These are phyloP conservation scores for Coniella lustricola DNA, from an alignment of 2,329 filamentous ascomycete genomes.

Conservation along the genomic window DNA sequence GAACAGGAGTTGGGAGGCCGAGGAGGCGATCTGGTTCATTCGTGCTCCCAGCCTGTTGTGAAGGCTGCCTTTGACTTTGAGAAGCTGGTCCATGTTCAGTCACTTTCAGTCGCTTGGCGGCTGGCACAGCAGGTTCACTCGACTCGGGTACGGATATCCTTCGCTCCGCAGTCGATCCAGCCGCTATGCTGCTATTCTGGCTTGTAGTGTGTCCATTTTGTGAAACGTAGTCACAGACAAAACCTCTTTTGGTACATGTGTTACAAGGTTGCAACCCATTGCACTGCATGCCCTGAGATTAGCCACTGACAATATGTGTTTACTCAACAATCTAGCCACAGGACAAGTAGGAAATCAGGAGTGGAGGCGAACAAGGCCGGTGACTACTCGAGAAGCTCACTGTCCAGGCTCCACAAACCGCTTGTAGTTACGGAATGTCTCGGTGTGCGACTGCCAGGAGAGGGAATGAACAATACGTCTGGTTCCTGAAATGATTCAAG, in stretches of 20 bases:
- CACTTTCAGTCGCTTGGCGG: constrained; percentile 15
- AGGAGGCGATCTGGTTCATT: constrained; percentile 25
- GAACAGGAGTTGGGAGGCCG: constrained; percentile 18
- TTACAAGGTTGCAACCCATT: constrained; percentile 52
- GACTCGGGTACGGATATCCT: constrained; percentile 10
- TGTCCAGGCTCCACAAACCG: no score
- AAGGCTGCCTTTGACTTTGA: not conserved
- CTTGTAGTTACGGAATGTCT: no score
- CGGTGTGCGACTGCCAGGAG: no score
- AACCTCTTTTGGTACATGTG: constrained; percentile 47
- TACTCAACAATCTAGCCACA: not conserved
- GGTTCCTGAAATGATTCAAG: no score
- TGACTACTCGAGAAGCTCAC: no score
- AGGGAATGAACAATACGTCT: no score
- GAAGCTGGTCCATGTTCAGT: constrained; percentile 6
- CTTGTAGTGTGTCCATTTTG: constrained; percentile 17
- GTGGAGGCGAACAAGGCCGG: no score
- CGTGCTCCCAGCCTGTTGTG: constrained; percentile 13
- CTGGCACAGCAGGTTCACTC: constrained; percentile 3
- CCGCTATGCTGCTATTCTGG: constrained; percentile 23
- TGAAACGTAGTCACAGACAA: constrained; percentile 38
- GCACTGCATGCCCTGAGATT: constrained; percentile 36
- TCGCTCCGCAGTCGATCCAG: constrained; percentile 18
- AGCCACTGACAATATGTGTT: not conserved
- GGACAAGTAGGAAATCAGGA: not conserved